Percentiles rank a stretch among this genome's conserved stretches.
These are phyloP conservation scores for Citrus medica DNA, from an alignment of 345 rosid species.

Conservation along the genomic window DNA sequence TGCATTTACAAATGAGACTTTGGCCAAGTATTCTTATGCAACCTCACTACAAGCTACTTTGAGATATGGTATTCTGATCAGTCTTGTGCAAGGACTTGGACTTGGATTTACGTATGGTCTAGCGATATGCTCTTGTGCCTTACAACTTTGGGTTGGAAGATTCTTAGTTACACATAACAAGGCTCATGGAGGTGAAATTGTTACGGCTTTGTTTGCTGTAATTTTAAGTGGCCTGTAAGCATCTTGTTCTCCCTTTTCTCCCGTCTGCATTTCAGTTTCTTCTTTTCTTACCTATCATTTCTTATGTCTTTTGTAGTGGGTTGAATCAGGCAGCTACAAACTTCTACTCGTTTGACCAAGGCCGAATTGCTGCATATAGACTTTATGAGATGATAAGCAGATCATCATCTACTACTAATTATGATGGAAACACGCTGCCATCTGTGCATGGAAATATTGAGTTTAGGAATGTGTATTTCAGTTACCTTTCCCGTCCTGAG, in stretches of 20 bases:
- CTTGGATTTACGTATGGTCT: constrained; percentile 99
- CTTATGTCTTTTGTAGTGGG: constrained; percentile 52
- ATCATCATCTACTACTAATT: constrained; percentile 70
- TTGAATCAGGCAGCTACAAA: constrained; percentile 99
- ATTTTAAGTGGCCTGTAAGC: constrained; percentile 99
- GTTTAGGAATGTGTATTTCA: constrained; percentile 96
- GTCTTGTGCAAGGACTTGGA: constrained; percentile 99
- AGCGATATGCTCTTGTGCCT: constrained; percentile 95
- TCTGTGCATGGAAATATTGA: constrained; percentile 90
- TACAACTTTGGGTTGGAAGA: constrained; percentile 95
- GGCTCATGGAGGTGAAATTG: constrained; percentile 90
- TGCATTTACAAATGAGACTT: constrained; percentile 97
- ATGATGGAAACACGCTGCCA: constrained; percentile 61
- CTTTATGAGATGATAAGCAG: constrained; percentile 99
- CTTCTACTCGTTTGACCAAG: constrained; percentile 98
- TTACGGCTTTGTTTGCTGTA: constrained; percentile 86
- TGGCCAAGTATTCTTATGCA: constrained; percentile 97
- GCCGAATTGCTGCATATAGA: constrained; percentile 96
- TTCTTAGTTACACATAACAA: constrained; percentile 50
- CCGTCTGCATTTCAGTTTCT: constrained; percentile 5
- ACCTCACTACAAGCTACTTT: constrained; percentile 95
- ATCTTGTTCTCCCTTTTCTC: constrained; percentile 20
- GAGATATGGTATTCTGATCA: constrained; percentile 87
- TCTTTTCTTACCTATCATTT: neutral
- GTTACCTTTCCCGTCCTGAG: constrained; percentile 98